Conservation (phyloP, 106 monocot genomes). For the Dendrobium huoshanense region DNA sequence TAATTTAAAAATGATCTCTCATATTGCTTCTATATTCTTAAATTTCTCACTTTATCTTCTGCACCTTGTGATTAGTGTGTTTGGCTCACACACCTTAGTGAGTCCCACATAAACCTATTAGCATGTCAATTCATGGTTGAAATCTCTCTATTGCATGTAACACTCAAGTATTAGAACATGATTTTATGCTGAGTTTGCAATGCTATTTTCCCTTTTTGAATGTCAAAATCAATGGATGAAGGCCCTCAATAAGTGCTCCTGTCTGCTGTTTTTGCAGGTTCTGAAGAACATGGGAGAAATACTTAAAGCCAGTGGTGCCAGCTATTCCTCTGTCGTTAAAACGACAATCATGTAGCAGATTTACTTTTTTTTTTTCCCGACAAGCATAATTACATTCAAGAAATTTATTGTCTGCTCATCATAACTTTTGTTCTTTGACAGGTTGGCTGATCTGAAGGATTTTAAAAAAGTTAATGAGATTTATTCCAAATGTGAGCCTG, state of each 20-base stretch:
- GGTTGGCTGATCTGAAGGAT: conserved; percentile 67
- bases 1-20: too few relatives aligned
- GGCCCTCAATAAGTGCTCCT: too few relatives aligned
- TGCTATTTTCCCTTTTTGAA: background rate
- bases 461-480: conserved; percentile 80
- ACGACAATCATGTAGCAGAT: conserved; percentile 80
- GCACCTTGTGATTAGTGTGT: too few relatives aligned
- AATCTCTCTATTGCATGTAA: too few relatives aligned
- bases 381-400: background rate
- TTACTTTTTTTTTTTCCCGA: background rate
- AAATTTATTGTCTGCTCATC: background rate
- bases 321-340: conserved; percentile 88
- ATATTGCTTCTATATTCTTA: too few relatives aligned
- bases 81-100: too few relatives aligned
- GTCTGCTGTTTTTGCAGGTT: conserved; percentile 28
- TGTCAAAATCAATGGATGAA: background rate
- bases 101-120: too few relatives aligned
- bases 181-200: too few relatives aligned
- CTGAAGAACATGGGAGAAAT: conserved; percentile 97
- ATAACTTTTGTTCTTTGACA: conserved; percentile 13
- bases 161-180: too few relatives aligned
- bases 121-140: too few relatives aligned
- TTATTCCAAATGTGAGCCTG: conserved; percentile 60
- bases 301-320: conserved; percentile 71
- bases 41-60: too few relatives aligned